These are phyloP conservation scores for Jaapia argillacea DNA, from an alignment of 768 basidiomycete genomes.

Conservation along the genomic window DNA sequence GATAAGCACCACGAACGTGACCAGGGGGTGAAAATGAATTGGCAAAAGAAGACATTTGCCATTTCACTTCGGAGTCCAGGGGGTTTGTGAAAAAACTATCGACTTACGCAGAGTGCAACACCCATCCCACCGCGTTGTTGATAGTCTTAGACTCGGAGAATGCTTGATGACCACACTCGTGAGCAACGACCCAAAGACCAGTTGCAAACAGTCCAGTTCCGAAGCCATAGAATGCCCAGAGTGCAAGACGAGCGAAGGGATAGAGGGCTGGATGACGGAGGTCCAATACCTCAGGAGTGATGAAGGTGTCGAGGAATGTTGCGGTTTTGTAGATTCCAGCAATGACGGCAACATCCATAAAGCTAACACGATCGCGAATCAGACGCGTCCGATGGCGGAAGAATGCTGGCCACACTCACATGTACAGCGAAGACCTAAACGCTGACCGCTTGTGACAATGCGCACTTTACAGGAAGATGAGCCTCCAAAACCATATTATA, in stretches of 20 bases:
- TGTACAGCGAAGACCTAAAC: constrained; percentile 63
- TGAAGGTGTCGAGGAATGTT: constrained; percentile 49
- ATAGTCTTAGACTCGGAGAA: constrained; percentile 88
- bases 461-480: constrained; percentile 28
- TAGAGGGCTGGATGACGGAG: constrained; percentile 57
- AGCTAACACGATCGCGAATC: constrained; percentile 30
- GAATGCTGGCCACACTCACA: constrained; percentile 43
- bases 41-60: constrained; percentile 2
- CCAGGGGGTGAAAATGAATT: too few species aligned
- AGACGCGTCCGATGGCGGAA: constrained; percentile 6
- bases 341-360: constrained; percentile 71
- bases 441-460: constrained; percentile 92
- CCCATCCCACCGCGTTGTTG: constrained; percentile 90
- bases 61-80: too few species aligned
- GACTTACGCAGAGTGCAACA: constrained; percentile 83
- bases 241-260: constrained; percentile 44
- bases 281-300: constrained; percentile 42
- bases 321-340: constrained; percentile 58
- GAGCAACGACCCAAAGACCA: constrained; percentile 90
- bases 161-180: constrained; percentile 94
- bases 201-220: constrained; percentile 79
- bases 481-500: not conserved
- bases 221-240: constrained; percentile 81
- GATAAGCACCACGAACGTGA: constrained; percentile 1
- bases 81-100: constrained; percentile 4